Base-by-base conservation (phyloP, 176 grass and related monocot genomes). In the Carex parvula region DNA sequence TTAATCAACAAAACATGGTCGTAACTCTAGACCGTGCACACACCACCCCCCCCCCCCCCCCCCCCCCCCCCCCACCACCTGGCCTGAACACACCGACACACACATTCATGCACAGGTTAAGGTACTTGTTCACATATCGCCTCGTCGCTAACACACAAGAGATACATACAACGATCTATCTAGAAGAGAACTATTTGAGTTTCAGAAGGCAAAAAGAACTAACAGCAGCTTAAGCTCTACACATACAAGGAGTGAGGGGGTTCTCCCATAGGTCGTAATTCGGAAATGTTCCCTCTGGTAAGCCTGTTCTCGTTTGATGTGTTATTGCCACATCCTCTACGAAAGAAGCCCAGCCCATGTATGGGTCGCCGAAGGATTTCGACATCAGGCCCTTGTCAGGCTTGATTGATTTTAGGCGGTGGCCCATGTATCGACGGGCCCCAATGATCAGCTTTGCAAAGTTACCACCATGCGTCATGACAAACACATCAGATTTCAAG, bases 181-280 rank as follows among this genome's bases (percentile, higher is more conserved):
- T 77, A 77, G 11, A 77, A 77, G 50, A 29, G 22, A 30, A 86
- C 62, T 63, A 83, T 39, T 60, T 6, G 70, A 70, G 20, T 73
- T 46, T 79, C 41, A 20, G 5, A 85, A 87, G 83, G 29, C 75
- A 87, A 91, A 32, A 87, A 84, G 60, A 88, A 83, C 18, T 84
- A 85, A 87, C 16, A 48, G 59, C 62, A 85, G 9, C 48, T 88
- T 75, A 98, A 85, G 87, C 84, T 88, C 82, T 88, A 87, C 95
- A 97, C 92, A 97, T 97, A 65, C 95, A 97, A 54, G 92, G 90
- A 48, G 85, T 94, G 54, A 97, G 90, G 13, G 95, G 95, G 79
- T 98, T 98, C 75, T 98, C 96, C 96, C 96, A 98, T 35, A 98
- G 84, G 82, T 98, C 96, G 35, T 98, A 98, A 70, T 98, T 89